Base-by-base conservation (phyloP, 2,329 filamentous ascomycete genomes). In the Beauveria medogensis region DNA sequence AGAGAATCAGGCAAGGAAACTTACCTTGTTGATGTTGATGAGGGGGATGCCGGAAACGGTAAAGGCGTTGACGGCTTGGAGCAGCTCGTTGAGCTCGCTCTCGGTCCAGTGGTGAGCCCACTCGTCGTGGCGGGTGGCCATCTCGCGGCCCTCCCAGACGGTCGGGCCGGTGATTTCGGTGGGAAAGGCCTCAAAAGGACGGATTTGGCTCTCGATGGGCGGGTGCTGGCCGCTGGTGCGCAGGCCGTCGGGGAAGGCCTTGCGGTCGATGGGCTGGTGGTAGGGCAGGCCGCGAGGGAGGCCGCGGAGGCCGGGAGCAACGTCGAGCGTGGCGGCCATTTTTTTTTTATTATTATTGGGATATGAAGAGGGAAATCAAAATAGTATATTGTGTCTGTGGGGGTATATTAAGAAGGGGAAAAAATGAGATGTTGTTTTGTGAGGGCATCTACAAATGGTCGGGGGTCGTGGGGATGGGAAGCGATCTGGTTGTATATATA, bases 41-140 rank as follows among this genome's bases (percentile, higher is more conserved):
- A 92, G 72, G 0, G 87, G 86, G 0, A 78, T 85, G 54, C 82
- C 82, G n/a, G 80, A 79, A 2, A 78, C 77, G 48, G 91, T 80
- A 73, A 92, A 92, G n/a, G 75, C 75, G 72, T 92, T 88, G 1
- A 89, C 82, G 0, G 87, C 81, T 20, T 74, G 69, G 67, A 83
- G 82, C 58, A 93, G 78, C 70, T 92, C 89, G 6, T 75, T 73
- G 24, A 91, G 75, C 72, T 92, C 88, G 2, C 83, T 79, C 0
- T 78, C 72, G 0, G 81, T 86, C 70, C 92, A 90, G 8, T 75
- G 75, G 73, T 92, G 89, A 5, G 86, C 86, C 90, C 90, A 93
- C 71, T 80, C 80, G 67, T 89, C 85, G 0, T 87, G 84, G 66
- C 81, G 77, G 64, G 81, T 72, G 59, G 76, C 77, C 68, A 86